phyloP scores from a whole-genome alignment of 2,329 filamentous ascomycete genomes.

The Nemania sp. region DNA sequence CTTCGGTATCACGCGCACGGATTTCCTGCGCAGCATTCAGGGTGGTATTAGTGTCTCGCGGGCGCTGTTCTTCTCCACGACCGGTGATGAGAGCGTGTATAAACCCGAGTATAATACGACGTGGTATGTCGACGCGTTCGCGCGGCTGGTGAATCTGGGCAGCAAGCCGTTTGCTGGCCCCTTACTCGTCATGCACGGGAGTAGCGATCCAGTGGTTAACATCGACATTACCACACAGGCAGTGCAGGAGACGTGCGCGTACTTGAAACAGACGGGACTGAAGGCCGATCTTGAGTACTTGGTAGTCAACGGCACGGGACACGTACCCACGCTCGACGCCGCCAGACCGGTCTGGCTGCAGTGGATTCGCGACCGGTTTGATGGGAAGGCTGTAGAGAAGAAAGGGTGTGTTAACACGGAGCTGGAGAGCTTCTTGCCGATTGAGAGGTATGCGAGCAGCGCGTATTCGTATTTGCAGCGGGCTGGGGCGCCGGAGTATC shows the following conservation, averaged over 20 bases:
- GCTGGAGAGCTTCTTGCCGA: constrained; percentile 36
- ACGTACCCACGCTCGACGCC: constrained; percentile 42
- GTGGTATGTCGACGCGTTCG: constrained; percentile 42
- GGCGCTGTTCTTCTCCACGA: constrained; percentile 30
- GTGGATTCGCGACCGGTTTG: constrained; percentile 45
- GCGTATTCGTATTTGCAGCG: constrained; percentile 41
- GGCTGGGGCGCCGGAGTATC: constrained; percentile 40
- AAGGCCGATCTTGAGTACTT: constrained; percentile 38
- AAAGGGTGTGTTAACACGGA: constrained; percentile 33
- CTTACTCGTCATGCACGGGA: constrained; percentile 55
- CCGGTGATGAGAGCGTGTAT: constrained; percentile 29
- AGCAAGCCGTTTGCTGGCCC: constrained; percentile 52
- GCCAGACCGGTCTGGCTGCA: constrained; percentile 41
- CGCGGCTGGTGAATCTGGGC: constrained; percentile 47
- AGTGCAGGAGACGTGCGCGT: constrained; percentile 34
- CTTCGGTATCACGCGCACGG: constrained; percentile 39
- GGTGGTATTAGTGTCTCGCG: constrained; percentile 39
- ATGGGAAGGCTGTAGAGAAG: constrained; percentile 27
- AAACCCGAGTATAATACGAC: constrained; percentile 41
- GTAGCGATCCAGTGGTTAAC: constrained; percentile 41
- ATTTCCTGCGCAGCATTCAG: constrained; percentile 40
- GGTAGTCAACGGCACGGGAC: constrained; percentile 40
- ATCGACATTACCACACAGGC: constrained; percentile 34
- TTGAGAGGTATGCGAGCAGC: constrained; percentile 34
- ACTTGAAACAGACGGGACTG: neutral